A percentile compares a stretch with the other conserved stretches of the same genome.
These are phyloP conservation scores for Penicillium sp. DNA, from an alignment of 2,329 filamentous ascomycete genomes.

Conservation along the genomic window DNA sequence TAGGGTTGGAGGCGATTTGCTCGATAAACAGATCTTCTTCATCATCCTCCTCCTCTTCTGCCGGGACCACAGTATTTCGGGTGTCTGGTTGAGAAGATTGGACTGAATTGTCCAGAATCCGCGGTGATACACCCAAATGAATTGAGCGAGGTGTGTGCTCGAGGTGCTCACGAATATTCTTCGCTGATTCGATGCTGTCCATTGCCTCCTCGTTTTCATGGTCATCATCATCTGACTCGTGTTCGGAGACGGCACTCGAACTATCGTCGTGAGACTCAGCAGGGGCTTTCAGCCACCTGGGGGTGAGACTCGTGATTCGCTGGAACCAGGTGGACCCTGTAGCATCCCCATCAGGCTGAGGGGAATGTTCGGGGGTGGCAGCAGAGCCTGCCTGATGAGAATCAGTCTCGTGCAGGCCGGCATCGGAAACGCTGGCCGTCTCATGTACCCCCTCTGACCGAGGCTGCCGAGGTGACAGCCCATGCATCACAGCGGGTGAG, in stretches of 20 bases:
- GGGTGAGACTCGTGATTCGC: conserved; percentile 34
- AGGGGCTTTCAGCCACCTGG: conserved; percentile 36
- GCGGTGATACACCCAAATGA: conserved; percentile 12
- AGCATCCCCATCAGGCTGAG: conserved; percentile 12
- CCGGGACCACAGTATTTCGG: conserved; percentile 1
- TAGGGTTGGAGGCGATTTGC: conserved; percentile 1
- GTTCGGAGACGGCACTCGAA: conserved; percentile 16
- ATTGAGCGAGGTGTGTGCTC: conserved; percentile 16
- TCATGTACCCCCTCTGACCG: conserved; percentile 9
- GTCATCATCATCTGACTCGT: conserved; percentile 16
- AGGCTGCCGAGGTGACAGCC: not conserved
- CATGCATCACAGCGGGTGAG: not conserved
- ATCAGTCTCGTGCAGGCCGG: conserved; percentile 13
- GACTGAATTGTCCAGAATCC: conserved; percentile 10
- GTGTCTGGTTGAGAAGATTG: not conserved
- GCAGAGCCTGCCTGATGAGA: conserved; percentile 13
- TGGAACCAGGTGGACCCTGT: conserved; percentile 39
- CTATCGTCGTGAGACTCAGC: conserved; percentile 16
- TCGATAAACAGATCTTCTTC: conserved; percentile 1
- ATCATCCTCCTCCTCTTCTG: conserved; percentile 12
- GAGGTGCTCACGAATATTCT: conserved; percentile 10
- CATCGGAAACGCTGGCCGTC: conserved; percentile 12
- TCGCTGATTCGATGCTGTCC: conserved; percentile 13
- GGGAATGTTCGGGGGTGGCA: conserved; percentile 24
- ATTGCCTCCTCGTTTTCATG: conserved; percentile 19